phyloP scores from a whole-genome alignment of 2,329 filamentous ascomycete genomes.

The Sarocladium brachiariae region DNA sequence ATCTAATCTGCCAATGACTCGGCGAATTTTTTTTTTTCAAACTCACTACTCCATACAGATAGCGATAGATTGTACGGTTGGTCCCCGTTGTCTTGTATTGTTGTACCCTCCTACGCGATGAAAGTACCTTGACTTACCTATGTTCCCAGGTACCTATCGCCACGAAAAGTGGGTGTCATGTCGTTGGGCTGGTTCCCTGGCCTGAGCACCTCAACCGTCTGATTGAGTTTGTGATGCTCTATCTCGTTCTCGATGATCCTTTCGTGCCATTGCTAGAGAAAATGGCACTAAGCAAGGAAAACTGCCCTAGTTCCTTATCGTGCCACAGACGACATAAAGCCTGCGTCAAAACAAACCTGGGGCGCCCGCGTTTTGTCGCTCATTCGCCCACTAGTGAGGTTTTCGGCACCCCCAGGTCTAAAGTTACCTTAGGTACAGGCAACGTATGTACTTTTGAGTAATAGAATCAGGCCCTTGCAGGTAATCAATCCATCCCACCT shows the following conservation, averaged over 20 bases:
- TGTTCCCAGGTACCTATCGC: too few relatives aligned
- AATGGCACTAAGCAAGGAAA: background rate
- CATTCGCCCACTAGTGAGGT: background rate
- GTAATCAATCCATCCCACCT: background rate
- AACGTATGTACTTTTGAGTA: too few relatives aligned
- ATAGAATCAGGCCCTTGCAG: background rate
- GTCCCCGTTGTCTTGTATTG: background rate
- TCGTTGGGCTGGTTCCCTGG: too few relatives aligned
- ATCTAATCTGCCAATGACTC: too few relatives aligned
- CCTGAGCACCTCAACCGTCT: too few relatives aligned
- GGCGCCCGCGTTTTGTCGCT: constrained; percentile 1
- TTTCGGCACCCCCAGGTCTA: background rate
- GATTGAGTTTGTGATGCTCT: too few relatives aligned
- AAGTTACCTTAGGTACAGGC: too few relatives aligned
- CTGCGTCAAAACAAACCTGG: background rate
- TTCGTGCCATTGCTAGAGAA: background rate
- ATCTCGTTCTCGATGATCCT: background rate
- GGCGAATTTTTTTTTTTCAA: too few relatives aligned
- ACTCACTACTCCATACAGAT: background rate
- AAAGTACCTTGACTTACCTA: too few relatives aligned
- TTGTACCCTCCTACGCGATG: background rate
- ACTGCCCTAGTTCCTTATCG: background rate
- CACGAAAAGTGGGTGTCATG: too few relatives aligned
- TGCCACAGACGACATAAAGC: background rate
- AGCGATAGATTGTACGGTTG: background rate